Base-by-base conservation (phyloP, 768 basidiomycete genomes). In the Fomitopsis pulvina region DNA sequence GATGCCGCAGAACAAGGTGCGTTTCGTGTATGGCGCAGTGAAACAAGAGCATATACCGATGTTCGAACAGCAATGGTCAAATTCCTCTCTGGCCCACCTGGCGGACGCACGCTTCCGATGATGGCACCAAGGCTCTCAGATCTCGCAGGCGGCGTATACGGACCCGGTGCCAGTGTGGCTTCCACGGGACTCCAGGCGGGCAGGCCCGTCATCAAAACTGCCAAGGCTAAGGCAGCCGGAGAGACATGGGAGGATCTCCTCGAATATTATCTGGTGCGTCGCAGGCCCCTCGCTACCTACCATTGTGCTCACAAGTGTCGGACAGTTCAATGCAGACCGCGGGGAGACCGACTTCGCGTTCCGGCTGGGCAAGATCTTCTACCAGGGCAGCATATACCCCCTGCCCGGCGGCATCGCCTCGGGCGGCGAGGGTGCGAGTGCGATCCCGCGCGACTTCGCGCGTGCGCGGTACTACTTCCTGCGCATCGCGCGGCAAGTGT, bases 181-280 rank as follows among this genome's bases (percentile, higher is more conserved):
- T 94, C 91, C 0, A 92, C 92, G 0, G 91, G 90, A 1, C 51
- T 78, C 20, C 90, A 87, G 59, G 73, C 77, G 1, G 72, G 79
- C 29, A 74, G 82, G 48, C 79, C 92, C 12, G 85, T 86, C 14
- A 85, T 95, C 56, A 85, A 87, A 64, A 92, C 94, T 21, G 88
- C 85, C 16, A 66, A 84, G 27, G 85, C 92, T 26, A 80, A 81
- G 29, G 85, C 85, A 3, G 88, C 92, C 1, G 94, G 94, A 20
- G 94, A 96, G 65, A 94, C 90, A 12, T 93, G 92, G 87, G 83
- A 88, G 53, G 90, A 96, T 60, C 79, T 95, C 43, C 71, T 96
- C 26, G 91, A 96, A 65, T 95, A 92, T 63, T 95, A 94, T 59
- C 74, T 88, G 59, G 91, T 92, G 57, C 26, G 76, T 65, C 11